These are phyloP conservation scores for Trichosanthes cucumerina DNA, from an alignment of 306 rosid genomes.

Conservation along the genomic window DNA sequence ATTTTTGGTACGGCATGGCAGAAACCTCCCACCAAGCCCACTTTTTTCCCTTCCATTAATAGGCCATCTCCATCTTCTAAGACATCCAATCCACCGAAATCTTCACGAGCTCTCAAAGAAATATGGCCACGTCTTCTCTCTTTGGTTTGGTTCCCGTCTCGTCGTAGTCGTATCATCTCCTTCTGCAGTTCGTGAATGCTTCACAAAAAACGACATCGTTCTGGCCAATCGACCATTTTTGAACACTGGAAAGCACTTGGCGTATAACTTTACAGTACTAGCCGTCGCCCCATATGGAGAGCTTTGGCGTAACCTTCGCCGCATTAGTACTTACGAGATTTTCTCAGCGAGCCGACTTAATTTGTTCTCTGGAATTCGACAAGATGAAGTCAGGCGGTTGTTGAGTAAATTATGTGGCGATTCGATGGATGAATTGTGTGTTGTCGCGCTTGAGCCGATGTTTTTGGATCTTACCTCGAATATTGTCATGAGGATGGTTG, in stretches of 20 bases:
- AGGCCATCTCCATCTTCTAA: constrained; percentile 46
- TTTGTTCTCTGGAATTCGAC: constrained; percentile 20
- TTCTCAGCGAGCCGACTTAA: constrained; percentile 33
- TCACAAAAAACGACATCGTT: constrained; percentile 48
- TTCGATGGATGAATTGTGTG: constrained; percentile 3
- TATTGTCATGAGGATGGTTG: constrained; percentile 38
- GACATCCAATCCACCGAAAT: constrained; percentile 23
- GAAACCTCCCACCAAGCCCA: neutral
- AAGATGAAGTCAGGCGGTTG: constrained; percentile 31
- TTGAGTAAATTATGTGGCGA: constrained; percentile 11
- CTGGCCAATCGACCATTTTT: constrained; percentile 33
- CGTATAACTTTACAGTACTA: constrained; percentile 26
- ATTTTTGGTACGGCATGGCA: constrained; percentile 29
- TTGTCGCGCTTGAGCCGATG: constrained; percentile 25
- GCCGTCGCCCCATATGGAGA: constrained; percentile 37
- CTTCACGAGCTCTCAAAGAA: constrained; percentile 25
- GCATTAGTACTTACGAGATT: constrained; percentile 42
- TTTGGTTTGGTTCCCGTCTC: constrained; percentile 23
- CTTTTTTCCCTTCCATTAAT: constrained; percentile 25
- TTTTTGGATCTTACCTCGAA: constrained; percentile 22
- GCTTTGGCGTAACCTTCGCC: constrained; percentile 75
- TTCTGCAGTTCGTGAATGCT: constrained; percentile 38
- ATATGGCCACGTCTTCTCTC: constrained; percentile 29
- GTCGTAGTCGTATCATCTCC: constrained; percentile 42
- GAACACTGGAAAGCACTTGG: constrained; percentile 22